Evolutionary conservation across 139 green algal genomes (phyloP).

Genomic region (Asterochloris sp.): DNA sequence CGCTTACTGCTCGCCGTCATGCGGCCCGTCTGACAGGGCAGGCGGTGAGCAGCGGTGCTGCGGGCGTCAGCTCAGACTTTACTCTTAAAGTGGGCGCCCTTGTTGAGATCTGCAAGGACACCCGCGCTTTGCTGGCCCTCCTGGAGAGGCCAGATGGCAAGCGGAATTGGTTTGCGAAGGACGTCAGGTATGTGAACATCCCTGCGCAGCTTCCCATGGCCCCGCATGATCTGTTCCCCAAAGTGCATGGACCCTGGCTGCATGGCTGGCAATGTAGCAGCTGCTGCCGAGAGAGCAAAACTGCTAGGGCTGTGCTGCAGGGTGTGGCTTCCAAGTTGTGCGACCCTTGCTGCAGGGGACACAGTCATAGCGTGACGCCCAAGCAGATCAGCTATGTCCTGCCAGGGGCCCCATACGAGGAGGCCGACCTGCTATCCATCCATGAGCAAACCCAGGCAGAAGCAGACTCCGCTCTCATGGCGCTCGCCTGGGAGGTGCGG

Average conservation of each 20-base stretch:
- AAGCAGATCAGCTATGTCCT: slow-evolving; percentile 40
- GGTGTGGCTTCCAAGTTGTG: too few species aligned
- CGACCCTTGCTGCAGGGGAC: slow-evolving; percentile 28
- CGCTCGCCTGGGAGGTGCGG: slow-evolving; percentile 42
- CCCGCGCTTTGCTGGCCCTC: slow-evolving; percentile 29
- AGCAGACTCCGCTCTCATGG: slow-evolving; percentile 36
- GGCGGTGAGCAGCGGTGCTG: too few species aligned
- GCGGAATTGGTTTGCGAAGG: slow-evolving; percentile 49
- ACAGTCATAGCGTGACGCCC: slow-evolving; percentile 28
- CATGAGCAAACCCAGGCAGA: slow-evolving; percentile 14
- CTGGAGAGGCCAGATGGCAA: slow-evolving; percentile 48
- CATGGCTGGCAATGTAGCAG: background rate
- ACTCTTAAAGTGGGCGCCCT: slow-evolving; percentile 26
- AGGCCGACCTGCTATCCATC: slow-evolving; percentile 30
- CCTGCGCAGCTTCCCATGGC: too few species aligned
- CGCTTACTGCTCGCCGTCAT: too few species aligned
- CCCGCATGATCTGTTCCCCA: background rate
- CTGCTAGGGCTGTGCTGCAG: too few species aligned
- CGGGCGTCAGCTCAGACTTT: background rate
- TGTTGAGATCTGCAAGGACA: slow-evolving; percentile 40
- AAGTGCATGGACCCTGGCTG: background rate
- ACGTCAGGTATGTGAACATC: slow-evolving; percentile 24
- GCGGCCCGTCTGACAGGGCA: too few species aligned
- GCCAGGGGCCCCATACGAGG: slow-evolving; percentile 31
- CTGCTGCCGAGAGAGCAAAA: too few species aligned